Percentiles rank a stretch among this genome's conserved stretches.
Evolutionary conservation across 192 early-diverging fungal genomes (phyloP).

Genomic region (Entomortierella beljakovae): DNA sequence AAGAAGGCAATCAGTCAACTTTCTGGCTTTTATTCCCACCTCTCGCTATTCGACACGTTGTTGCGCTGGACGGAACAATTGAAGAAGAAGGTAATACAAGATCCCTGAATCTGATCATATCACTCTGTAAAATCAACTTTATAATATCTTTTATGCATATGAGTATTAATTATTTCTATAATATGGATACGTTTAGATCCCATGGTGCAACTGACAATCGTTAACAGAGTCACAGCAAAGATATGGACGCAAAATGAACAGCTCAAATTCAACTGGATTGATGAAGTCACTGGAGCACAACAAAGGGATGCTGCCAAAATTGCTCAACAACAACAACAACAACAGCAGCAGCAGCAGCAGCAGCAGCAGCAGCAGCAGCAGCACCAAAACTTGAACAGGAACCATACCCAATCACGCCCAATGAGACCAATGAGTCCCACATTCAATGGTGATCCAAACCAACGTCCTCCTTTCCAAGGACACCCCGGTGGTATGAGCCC

Average conservation of each 20-base stretch:
- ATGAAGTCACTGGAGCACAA: constrained; percentile 39
- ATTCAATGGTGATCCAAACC: constrained; percentile 30
- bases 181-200: constrained; percentile 14
- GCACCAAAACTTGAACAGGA: constrained; percentile 27
- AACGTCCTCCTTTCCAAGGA: constrained; percentile 30
- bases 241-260: constrained; percentile 35
- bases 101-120: no score
- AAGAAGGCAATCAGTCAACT: constrained; percentile 34
- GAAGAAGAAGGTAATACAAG: constrained; percentile 41
- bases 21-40: constrained; percentile 63
- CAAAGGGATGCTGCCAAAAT: constrained; percentile 23
- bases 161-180: not conserved
- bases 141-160: not conserved
- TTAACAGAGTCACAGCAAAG: constrained; percentile 45
- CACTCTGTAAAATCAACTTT: not conserved
- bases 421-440: constrained; percentile 44
- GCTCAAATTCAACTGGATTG: constrained; percentile 39
- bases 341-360: constrained; percentile 26
- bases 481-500: constrained; percentile 47
- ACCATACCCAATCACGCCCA: constrained; percentile 13
- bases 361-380: constrained; percentile 44
- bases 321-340: constrained; percentile 33
- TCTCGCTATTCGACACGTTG: constrained; percentile 57
- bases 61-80: constrained; percentile 42
- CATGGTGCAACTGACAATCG: constrained; percentile 40